A percentile compares a stretch with the other conserved stretches of the same genome.
Conservation (phyloP, 768 basidiomycete species). For the Xerocomus brunneocitrinus region DNA sequence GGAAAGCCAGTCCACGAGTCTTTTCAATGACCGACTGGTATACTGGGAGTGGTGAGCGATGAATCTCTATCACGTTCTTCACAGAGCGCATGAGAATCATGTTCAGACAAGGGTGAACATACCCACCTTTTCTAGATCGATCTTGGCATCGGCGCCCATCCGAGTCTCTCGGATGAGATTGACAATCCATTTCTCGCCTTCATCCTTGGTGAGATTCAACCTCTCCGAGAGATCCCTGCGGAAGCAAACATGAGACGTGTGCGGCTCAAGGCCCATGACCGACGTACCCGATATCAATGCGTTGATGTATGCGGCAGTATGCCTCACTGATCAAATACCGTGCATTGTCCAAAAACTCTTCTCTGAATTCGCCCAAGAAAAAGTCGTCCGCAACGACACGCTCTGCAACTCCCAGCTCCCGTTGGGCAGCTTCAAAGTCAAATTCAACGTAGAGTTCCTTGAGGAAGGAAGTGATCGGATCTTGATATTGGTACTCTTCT, state of each 20-base stretch:
- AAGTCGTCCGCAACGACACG: constrained; percentile 87
- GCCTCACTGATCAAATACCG: constrained; percentile 95
- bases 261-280: background rate
- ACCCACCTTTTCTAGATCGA: constrained; percentile 87
- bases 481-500: constrained; percentile 94
- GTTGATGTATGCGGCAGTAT: constrained; percentile 95
- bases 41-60: constrained; percentile 81
- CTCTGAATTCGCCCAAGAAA: constrained; percentile 86
- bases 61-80: constrained; percentile 95
- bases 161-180: constrained; percentile 97
- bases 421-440: constrained; percentile 93
- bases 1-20: constrained; percentile 85
- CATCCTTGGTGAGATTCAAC: constrained; percentile 87
- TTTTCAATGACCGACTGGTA: constrained; percentile 96
- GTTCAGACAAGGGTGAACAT: background rate
- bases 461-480: constrained; percentile 90
- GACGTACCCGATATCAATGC: constrained; percentile 78
- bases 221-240: constrained; percentile 86
- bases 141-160: constrained; percentile 96
- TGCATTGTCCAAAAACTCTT: constrained; percentile 96
- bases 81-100: constrained; percentile 8
- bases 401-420: constrained; percentile 72
- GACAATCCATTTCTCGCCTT: constrained; percentile 99
- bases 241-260: background rate
- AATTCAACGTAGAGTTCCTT: constrained; percentile 94